A percentile compares a stretch with the other conserved stretches of the same genome.
Conservation (phyloP, 2,329 filamentous ascomycete species). For the Immersiporthe knoxdaviesiana region DNA sequence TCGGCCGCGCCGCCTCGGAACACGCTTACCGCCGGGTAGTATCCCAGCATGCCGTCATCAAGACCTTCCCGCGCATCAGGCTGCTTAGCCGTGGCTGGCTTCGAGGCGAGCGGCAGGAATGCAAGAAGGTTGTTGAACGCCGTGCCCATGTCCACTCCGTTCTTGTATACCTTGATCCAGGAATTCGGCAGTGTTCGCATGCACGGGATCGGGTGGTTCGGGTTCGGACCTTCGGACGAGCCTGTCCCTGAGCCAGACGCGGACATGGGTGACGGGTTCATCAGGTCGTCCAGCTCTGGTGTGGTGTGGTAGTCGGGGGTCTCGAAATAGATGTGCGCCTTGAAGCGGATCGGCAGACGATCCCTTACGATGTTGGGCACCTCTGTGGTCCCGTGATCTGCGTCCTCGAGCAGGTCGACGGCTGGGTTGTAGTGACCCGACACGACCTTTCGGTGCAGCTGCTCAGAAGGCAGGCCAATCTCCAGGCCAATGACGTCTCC, state of each 20-base stretch:
- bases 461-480: constrained; percentile 84
- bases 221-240: constrained; percentile 65
- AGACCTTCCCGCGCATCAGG: constrained; percentile 81
- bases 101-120: constrained; percentile 88
- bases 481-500: constrained; percentile 95
- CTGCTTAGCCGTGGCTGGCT: constrained; percentile 61
- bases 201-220: constrained; percentile 73
- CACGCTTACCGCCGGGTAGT: constrained; percentile 90
- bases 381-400: constrained; percentile 56
- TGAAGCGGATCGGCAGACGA: constrained; percentile 91
- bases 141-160: constrained; percentile 82
- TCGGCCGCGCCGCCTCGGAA: constrained; percentile 91
- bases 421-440: constrained; percentile 86
- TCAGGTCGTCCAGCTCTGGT: constrained; percentile 84
- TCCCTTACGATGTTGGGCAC: constrained; percentile 87
- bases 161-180: constrained; percentile 89
- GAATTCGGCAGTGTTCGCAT: constrained; percentile 86
- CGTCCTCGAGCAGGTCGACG: constrained; percentile 69
- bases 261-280: constrained; percentile 66
- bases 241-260: constrained; percentile 44
- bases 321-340: constrained; percentile 92
- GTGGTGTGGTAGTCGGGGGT: constrained; percentile 85
- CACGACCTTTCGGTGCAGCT: constrained; percentile 85
- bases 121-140: constrained; percentile 86
- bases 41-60: constrained; percentile 93